phyloP scores from a whole-genome alignment of 345 rosid species.

The Fremontodendron californicum region DNA sequence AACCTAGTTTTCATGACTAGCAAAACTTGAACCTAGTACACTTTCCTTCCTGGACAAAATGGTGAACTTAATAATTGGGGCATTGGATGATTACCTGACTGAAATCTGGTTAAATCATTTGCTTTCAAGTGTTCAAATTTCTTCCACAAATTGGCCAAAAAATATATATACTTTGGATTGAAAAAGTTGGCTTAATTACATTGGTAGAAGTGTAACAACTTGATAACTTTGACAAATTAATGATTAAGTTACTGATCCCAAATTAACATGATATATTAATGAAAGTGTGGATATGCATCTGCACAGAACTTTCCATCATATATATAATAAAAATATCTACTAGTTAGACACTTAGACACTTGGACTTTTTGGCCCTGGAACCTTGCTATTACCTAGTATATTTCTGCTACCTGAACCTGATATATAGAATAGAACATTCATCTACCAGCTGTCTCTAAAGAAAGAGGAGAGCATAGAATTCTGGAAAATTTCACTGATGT shows the following conservation, averaged over 20 bases:
- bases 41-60: too few relatives aligned
- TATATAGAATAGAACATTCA: too few relatives aligned
- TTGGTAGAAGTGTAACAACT: background rate
- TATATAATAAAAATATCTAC: background rate
- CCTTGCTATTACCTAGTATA: background rate
- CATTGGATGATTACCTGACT: background rate
- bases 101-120: background rate
- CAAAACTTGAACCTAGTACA: background rate
- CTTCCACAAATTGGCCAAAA: background rate
- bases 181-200: background rate
- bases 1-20: conserved; percentile 8
- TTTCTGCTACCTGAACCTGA: too few relatives aligned
- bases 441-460: too few relatives aligned
- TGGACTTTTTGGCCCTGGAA: background rate
- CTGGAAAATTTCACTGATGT: too few relatives aligned
- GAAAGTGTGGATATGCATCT: background rate
- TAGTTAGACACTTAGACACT: background rate
- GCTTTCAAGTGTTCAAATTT: background rate
- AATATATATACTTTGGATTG: background rate
- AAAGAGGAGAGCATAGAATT: too few relatives aligned
- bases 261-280: background rate
- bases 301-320: background rate
- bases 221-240: background rate
- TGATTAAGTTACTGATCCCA: background rate
- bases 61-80: background rate